phyloP scores from a whole-genome alignment of 768 basidiomycete species.

The Fomitopsis serialis region DNA sequence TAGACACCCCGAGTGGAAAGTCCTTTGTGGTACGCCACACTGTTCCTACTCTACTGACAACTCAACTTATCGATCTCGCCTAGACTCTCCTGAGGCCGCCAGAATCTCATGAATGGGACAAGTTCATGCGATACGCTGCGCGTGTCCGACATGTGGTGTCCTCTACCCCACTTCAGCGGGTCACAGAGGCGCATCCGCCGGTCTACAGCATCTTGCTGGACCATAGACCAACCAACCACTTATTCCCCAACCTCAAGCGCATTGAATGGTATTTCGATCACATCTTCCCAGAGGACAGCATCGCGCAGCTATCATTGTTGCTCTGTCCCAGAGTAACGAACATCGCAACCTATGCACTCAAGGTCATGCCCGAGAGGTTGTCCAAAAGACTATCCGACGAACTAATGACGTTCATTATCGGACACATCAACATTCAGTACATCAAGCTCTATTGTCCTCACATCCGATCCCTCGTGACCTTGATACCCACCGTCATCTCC shows the following conservation, averaged over 20 bases:
- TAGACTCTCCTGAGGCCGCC: slow-evolving; percentile 3
- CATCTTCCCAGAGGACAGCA: neutral
- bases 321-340: slow-evolving; percentile 3
- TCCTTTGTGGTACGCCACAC: neutral
- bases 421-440: neutral
- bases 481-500: neutral
- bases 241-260: slow-evolving; percentile 8
- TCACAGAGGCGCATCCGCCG: neutral
- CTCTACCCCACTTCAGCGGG: neutral
- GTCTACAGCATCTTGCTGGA: neutral
- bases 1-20: neutral
- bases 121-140: slow-evolving; percentile 6
- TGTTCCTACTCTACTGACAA: neutral
- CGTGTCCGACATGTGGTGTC: neutral
- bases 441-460: neutral
- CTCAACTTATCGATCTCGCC: neutral
- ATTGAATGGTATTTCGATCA: slow-evolving; percentile 4
- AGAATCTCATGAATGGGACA: slow-evolving; percentile 6
- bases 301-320: slow-evolving; percentile 5
- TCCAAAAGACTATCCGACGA: neutral
- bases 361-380: neutral
- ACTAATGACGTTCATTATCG: neutral
- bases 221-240: neutral
- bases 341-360: neutral
- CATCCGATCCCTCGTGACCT: neutral